Base-by-base conservation (phyloP, 2,329 filamentous ascomycete genomes). In the Ilyonectria robusta region DNA sequence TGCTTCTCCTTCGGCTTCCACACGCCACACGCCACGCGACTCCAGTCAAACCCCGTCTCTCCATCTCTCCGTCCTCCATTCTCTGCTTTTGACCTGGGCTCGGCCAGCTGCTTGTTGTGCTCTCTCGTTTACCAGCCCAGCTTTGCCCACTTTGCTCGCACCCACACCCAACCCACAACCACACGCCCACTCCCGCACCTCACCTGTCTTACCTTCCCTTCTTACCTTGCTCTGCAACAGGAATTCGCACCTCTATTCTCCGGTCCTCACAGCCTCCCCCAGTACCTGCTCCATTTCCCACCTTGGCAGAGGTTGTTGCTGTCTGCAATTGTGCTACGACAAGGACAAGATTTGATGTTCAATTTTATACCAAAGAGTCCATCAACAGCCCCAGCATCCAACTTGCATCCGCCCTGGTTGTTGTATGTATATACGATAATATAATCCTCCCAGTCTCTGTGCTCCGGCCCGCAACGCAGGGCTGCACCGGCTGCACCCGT, bases 391-490 rank as follows among this genome's bases (percentile, higher is more conserved):
- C 17, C 33, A 29, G 2, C n/a, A 19, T 23, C 8, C 57, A 33
- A 47, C 48, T 11, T 19, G 54, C 29, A 55, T 40, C 7, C 35
- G 44, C 29, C 31, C 46, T 33, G 11, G 37, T 66, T 31, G 40
- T 59, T 37, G 58, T 66, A 42, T 37, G 58, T 66, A 42, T 61
- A 61, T 66, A 61, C 58, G 37, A 61, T 29, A 44, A 47, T 11
- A 61, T 29, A 44, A 47, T 11, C 31, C 37, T 57, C 57, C 62
- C 57, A 46, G 23, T 66, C 53, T 47, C 53, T 47, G 58, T 54
- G 37, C 58, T 58, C 58, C 37, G 63, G 53, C 58, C 63, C 53
- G 57, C 63, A 66, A 61, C 57, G 35, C 48, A 44, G 17, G 46
- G 46, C 63, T 66, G 58, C 21, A 50, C 63, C 46, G 29, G 37